These are phyloP conservation scores for Citrullus amarus DNA, from an alignment of 306 rosid genomes.

Conservation along the genomic window DNA sequence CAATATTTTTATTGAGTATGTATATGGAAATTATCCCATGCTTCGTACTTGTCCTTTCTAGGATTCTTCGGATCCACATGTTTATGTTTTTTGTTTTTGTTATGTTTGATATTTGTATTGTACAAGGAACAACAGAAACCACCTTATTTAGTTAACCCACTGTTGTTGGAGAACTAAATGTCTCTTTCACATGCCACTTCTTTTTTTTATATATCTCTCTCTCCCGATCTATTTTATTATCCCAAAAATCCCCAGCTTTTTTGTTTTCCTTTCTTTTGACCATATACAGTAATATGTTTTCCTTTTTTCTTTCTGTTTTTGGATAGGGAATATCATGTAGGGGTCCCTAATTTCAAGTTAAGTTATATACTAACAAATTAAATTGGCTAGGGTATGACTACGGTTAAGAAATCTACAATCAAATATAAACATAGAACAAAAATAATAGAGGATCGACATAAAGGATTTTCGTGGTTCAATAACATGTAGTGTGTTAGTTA, in stretches of 20 bases:
- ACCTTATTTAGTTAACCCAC: not conserved
- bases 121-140: not conserved
- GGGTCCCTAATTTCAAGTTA: not conserved
- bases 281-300: not conserved
- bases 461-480: no score
- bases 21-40: constrained; percentile 47
- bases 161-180: not conserved
- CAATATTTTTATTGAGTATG: not conserved
- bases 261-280: not conserved
- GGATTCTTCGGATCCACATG: constrained; percentile 40
- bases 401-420: no score
- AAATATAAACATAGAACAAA: no score
- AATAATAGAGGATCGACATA: no score
- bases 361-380: not conserved
- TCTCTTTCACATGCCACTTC: not conserved
- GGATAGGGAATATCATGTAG: not conserved
- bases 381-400: no score
- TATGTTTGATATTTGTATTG: not conserved
- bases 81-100: not conserved
- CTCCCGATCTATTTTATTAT: not conserved
- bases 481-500: no score
- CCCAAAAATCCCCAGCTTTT: not conserved
- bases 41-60: constrained; percentile 61
- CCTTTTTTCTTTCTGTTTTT: not conserved
- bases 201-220: not conserved